Evolutionary conservation across 2,329 filamentous ascomycete species (phyloP).

Genomic region (Chaetomiaceae sp.): DNA sequence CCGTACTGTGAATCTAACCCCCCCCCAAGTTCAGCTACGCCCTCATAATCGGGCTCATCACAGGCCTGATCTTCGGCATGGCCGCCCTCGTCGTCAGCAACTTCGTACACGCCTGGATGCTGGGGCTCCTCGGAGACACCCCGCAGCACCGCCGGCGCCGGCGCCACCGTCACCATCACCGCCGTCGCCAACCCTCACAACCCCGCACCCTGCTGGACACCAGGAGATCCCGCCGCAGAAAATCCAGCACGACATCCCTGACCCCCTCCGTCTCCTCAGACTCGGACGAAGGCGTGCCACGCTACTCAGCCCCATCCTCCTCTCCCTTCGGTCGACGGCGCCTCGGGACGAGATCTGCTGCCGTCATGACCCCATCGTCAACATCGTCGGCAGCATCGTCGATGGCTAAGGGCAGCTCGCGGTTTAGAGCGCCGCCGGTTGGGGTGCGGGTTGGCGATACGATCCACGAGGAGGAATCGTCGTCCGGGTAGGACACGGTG

Average conservation of each 20-base stretch:
- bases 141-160: too few relatives aligned
- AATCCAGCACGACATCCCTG: too few relatives aligned
- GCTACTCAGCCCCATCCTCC: too few relatives aligned
- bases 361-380: not conserved
- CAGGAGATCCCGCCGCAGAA: too few relatives aligned
- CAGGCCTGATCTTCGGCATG: not conserved
- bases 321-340: too few relatives aligned
- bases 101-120: not conserved
- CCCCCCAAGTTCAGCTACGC: conserved; percentile 1
- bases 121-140: too few relatives aligned
- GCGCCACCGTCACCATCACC: too few relatives aligned
- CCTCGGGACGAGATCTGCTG: too few relatives aligned
- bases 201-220: too few relatives aligned
- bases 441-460: conserved; percentile 6
- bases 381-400: not conserved
- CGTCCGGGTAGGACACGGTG: not conserved
- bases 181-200: too few relatives aligned
- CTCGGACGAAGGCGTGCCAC: too few relatives aligned
- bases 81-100: not conserved
- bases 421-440: not conserved
- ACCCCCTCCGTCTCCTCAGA: too few relatives aligned
- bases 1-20: not conserved
- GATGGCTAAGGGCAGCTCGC: not conserved
- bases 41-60: not conserved
- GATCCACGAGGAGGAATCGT: conserved; percentile 12